Conservation (phyloP, 2,329 filamentous ascomycete genomes). For the Stylonectria norvegica region DNA sequence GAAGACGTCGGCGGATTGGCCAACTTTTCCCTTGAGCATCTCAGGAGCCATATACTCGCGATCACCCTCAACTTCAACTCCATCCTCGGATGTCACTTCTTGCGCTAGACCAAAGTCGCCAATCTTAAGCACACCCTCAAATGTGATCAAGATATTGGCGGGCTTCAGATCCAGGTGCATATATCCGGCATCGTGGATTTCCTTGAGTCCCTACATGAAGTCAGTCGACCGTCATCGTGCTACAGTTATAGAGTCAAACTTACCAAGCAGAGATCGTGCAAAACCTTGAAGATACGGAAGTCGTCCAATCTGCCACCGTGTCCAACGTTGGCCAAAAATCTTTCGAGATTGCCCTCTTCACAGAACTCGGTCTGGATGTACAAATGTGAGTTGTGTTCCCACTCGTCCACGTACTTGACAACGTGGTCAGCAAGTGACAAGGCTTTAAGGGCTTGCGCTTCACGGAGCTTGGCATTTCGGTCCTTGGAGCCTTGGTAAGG, state of each 20-base stretch:
- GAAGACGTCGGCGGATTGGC: constrained; percentile 91
- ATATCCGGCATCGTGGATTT: constrained; percentile 84
- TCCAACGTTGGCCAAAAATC: constrained; percentile 79
- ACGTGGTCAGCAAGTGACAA: constrained; percentile 80
- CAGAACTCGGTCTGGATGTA: constrained; percentile 99
- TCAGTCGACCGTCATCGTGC: not conserved
- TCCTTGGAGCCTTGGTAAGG: constrained; percentile 76
- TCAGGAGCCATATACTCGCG: constrained; percentile 95
- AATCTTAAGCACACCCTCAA: constrained; percentile 79
- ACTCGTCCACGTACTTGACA: constrained; percentile 77
- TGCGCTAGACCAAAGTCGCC: constrained; percentile 83
- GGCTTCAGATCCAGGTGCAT: constrained; percentile 85
- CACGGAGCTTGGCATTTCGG: constrained; percentile 77
- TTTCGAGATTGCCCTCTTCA: constrained; percentile 85
- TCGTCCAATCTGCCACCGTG: constrained; percentile 86
- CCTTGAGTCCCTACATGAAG: constrained; percentile 69
- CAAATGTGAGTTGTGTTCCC: constrained; percentile 80
- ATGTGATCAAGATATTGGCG: constrained; percentile 78
- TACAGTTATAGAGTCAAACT: constrained; percentile 33
- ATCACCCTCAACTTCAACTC: constrained; percentile 88
- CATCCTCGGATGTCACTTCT: constrained; percentile 65
- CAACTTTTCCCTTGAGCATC: constrained; percentile 79
- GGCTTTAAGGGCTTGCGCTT: constrained; percentile 76
- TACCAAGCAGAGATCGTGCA: constrained; percentile 81
- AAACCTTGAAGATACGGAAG: constrained; percentile 97